Percentiles rank a stretch among this genome's conserved stretches.
phyloP scores from a whole-genome alignment of 2,329 filamentous ascomycete genomes.

The Sphaerulina vaccinii region DNA sequence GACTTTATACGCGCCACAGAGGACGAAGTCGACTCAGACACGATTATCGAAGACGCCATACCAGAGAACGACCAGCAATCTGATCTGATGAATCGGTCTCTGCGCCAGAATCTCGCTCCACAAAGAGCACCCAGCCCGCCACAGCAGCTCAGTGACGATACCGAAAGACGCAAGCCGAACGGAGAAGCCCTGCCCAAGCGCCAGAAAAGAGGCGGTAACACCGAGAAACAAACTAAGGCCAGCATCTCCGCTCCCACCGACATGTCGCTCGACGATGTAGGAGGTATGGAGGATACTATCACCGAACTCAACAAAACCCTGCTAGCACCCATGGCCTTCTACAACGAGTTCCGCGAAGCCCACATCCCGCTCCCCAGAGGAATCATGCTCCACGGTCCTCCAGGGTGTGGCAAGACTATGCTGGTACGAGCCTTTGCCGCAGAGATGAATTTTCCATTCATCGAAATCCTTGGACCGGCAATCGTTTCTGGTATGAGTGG shows the following conservation, averaged over 20 bases:
- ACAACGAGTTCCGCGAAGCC: slow-evolving; percentile 63
- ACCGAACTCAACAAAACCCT: slow-evolving; percentile 68
- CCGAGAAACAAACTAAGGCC: slow-evolving; percentile 41
- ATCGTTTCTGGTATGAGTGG: slow-evolving; percentile 85
- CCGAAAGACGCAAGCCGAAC: slow-evolving; percentile 58
- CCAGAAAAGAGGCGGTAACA: slow-evolving; percentile 48
- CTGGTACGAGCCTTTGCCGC: slow-evolving; percentile 78
- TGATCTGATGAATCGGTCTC: slow-evolving; percentile 63
- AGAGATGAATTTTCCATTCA: slow-evolving; percentile 71
- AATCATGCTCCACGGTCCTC: slow-evolving; percentile 77
- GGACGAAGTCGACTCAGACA: slow-evolving; percentile 54
- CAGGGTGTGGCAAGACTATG: slow-evolving; percentile 83
- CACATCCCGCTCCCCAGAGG: slow-evolving; percentile 70
- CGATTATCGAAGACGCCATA: slow-evolving; percentile 47
- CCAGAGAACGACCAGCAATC: slow-evolving; percentile 29
- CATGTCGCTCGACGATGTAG: slow-evolving; percentile 68
- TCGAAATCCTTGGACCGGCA: slow-evolving; percentile 77
- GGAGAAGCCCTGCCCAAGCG: slow-evolving; percentile 68
- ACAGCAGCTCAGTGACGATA: slow-evolving; percentile 33
- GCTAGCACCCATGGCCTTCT: slow-evolving; percentile 68
- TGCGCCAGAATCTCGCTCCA: slow-evolving; percentile 30
- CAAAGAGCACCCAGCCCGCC: slow-evolving; percentile 9
- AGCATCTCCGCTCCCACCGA: slow-evolving; percentile 61
- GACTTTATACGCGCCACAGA: slow-evolving; percentile 66
- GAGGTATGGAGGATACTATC: slow-evolving; percentile 72